Base-by-base conservation (phyloP, 208 protist genomes). In the Crithidia mellificae region DNA sequence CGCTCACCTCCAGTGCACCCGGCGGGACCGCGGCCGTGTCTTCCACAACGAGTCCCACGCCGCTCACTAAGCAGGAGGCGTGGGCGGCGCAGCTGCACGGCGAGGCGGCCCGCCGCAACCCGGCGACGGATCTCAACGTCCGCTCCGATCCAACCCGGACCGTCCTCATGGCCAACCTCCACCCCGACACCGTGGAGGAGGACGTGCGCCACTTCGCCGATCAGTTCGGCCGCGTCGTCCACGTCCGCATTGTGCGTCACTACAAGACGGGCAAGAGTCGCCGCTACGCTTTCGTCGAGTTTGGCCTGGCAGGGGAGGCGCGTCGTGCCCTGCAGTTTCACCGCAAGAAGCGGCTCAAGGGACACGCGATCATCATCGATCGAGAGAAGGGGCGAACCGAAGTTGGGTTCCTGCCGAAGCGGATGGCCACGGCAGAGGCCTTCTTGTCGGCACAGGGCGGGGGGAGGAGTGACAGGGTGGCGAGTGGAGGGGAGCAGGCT, bases 241-340 rank as follows among this genome's bases (percentile, higher is more conserved):
- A 63, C 24, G 77, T 86, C 39, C 88, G 84, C 41, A 72, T 96
- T 24, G 80, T 96, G 20, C 80, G 85, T 17, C 44, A 84, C 63
- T 52, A 56, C 58, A 77, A 80, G 38, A 86, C 78, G 0, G 85
- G 86, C 14, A 80, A 77, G 50, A 91, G 84, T 49, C 75, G 88
- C 14, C 72, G 81, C 49, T 96, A 96, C 69, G 88, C 76, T 25
- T 96, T 96, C 80, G 83, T 94, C 12, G 79, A 96, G 77, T 94
- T 86, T 64, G 79, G 82, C 20, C 74, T 85, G 25, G 69, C 63
- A n/a, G 87, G 75, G 50, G 91, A 94, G 74, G 88, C 84, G 1
- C 59, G 67, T 27, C 81, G 76, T 66, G 91, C 91, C 17, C 66
- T 85, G 29, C 68, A 64, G 56, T 77, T 77, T 36, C 83, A 77